Conservation (phyloP, 2,329 filamentous ascomycete species). For the Colletotrichum noveboracense region DNA sequence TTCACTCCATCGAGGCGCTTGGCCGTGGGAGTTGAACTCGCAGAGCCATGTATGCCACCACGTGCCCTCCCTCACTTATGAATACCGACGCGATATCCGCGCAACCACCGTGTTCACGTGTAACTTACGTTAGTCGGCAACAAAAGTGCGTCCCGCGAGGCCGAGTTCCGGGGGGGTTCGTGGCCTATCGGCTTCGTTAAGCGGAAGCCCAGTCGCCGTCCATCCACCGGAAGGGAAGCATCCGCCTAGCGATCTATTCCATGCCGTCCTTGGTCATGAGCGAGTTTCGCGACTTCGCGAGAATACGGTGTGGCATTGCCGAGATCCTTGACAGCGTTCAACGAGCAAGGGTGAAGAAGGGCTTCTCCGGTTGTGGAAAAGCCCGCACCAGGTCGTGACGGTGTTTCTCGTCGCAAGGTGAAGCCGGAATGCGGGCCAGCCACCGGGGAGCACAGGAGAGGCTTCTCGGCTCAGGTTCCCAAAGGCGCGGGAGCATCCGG, state of each 20-base stretch:
- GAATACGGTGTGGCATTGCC: background rate
- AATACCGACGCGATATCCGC: background rate
- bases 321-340: background rate
- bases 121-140: background rate
- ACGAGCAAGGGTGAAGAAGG: background rate
- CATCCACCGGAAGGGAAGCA: background rate
- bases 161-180: background rate
- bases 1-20: background rate
- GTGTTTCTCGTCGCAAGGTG: background rate
- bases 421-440: background rate
- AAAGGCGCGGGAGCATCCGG: slow-evolving; percentile 11
- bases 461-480: background rate
- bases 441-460: background rate
- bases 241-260: background rate
- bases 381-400: background rate
- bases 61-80: background rate
- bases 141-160: background rate
- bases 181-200: background rate
- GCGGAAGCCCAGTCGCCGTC: background rate
- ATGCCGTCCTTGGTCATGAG: background rate
- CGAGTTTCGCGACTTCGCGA: background rate
- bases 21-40: background rate
- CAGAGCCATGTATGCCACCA: background rate
- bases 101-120: background rate
- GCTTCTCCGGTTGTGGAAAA: background rate